phyloP scores from a whole-genome alignment of 768 basidiomycete species.

The Psilocybe azurescens region DNA sequence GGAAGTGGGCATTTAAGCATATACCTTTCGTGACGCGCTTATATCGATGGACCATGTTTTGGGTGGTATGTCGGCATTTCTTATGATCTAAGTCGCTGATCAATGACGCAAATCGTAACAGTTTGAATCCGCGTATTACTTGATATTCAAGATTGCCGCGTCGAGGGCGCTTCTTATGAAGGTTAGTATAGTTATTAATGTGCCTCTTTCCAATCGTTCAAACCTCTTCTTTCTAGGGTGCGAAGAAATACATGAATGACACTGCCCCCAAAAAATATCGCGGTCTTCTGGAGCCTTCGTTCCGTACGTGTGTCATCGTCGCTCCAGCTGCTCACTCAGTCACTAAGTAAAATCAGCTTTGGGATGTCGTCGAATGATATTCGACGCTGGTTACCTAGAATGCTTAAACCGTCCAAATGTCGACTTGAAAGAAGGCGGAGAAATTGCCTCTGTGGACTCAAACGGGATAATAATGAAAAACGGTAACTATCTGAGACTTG shows the following conservation, averaged over 20 bases:
- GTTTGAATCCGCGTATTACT: constrained; percentile 14
- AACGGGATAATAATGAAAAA: constrained; percentile 48
- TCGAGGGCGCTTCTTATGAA: constrained; percentile 14
- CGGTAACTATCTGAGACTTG: constrained; percentile 28
- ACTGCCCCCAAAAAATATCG: constrained; percentile 52
- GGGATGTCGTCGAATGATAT: constrained; percentile 60
- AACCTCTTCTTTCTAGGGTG: constrained; percentile 10
- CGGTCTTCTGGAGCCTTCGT: constrained; percentile 50
- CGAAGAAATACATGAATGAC: constrained; percentile 38
- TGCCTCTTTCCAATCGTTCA: constrained; percentile 3
- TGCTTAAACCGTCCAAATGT: constrained; percentile 53
- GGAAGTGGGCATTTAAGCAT: constrained; percentile 17
- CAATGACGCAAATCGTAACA: not conserved
- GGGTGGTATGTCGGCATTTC: constrained; percentile 14
- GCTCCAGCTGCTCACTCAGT: not conserved
- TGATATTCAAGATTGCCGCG: constrained; percentile 12
- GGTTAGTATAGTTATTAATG: not conserved
- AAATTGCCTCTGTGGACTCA: constrained; percentile 43
- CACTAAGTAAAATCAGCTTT: constrained; percentile 32
- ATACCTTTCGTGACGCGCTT: constrained; percentile 20
- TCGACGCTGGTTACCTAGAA: constrained; percentile 52
- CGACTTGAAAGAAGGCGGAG: constrained; percentile 40
- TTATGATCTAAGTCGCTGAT: not conserved
- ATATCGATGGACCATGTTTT: constrained; percentile 19
- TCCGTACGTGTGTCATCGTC: constrained; percentile 38